Evolutionary conservation across 306 rosid species (phyloP), one percentile per base, ranked within the genome.

Genomic region (Cicer chorassanicum): DNA sequence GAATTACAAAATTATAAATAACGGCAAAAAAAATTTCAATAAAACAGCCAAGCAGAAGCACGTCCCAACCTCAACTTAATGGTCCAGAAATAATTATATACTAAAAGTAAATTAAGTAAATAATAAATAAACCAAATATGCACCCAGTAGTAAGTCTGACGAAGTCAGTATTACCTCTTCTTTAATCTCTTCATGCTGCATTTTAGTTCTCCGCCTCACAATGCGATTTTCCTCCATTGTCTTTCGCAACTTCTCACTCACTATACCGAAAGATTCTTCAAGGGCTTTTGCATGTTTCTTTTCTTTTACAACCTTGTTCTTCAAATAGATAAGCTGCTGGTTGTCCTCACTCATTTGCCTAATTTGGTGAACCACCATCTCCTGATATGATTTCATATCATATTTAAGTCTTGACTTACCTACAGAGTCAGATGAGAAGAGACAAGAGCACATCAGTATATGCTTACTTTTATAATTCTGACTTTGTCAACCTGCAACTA

Each of bases 281-380:
- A 84, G 80, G 51, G 86, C 79, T 68, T 84, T 88, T 0, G 82
- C 48, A 11, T 82, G 76, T 15, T 10, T 84, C 24, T 76, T 13
- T 43, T 69, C 88, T 73, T 68, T 86, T 29, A 40, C 88, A 68
- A 70, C 80, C 80, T 63, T 84, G 86, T 84, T 38, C 86, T 86
- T 88, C 10, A 84, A 75, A 79, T 78, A 88, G 39, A 61, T 18
- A 66, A 88, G 90, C 18, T 77, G 86, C 72, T 88, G 90, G 77
- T 88, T 88, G 78, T 93, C 96, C 82, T 90, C 98, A 24, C 81
- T 90, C 98, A 93, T 93, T 79, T 93, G 90, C 68, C 86, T 74
- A 29, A 90, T 83, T 75, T 87, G 91, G 56, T 79, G 72, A 9
- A 90, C 91, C 15, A 93, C 98, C 91, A 82, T 87, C 79, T 93